A percentile compares a stretch with the other conserved stretches of the same genome.
These are phyloP conservation scores for Aspergillus pseudoglaucus DNA, from an alignment of 2,329 filamentous ascomycete species.

Conservation along the genomic window DNA sequence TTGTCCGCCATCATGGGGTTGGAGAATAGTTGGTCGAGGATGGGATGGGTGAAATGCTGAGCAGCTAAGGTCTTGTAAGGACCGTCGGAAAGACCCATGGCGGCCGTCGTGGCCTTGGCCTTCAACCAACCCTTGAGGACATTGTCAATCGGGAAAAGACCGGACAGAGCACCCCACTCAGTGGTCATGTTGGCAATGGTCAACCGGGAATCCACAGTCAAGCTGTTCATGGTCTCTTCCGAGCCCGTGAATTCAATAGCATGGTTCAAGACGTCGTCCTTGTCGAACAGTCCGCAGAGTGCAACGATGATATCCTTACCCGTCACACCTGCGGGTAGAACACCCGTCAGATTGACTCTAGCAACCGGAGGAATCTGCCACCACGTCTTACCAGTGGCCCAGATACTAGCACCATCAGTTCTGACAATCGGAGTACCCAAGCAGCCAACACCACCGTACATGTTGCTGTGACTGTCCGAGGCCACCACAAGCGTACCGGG, in stretches of 20 bases:
- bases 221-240: constrained; percentile 65
- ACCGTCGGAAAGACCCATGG: constrained; percentile 50
- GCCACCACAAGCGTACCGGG: constrained; percentile 78
- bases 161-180: constrained; percentile 69
- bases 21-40: constrained; percentile 64
- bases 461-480: constrained; percentile 63
- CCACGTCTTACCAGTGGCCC: constrained; percentile 78
- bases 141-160: constrained; percentile 73
- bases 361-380: constrained; percentile 82
- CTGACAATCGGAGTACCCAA: constrained; percentile 76
- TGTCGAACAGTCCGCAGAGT: constrained; percentile 77
- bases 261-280: constrained; percentile 85
- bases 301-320: constrained; percentile 94
- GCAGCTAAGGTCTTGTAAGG: constrained; percentile 43
- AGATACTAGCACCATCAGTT: constrained; percentile 81
- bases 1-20: constrained; percentile 65
- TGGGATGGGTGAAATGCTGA: constrained; percentile 63
- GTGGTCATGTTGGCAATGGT: constrained; percentile 71
- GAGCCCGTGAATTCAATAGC: constrained; percentile 80
- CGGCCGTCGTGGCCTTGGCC: constrained; percentile 65
- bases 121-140: constrained; percentile 68
- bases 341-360: constrained; percentile 69
- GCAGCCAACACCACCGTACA: constrained; percentile 74
- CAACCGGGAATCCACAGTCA: constrained; percentile 66
- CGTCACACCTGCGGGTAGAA: constrained; percentile 70